Evolutionary conservation across 1,284 basidiomycete species (phyloP), one percentile per base, ranked within the genome.

Genomic region (Cronartium quercuum): DNA sequence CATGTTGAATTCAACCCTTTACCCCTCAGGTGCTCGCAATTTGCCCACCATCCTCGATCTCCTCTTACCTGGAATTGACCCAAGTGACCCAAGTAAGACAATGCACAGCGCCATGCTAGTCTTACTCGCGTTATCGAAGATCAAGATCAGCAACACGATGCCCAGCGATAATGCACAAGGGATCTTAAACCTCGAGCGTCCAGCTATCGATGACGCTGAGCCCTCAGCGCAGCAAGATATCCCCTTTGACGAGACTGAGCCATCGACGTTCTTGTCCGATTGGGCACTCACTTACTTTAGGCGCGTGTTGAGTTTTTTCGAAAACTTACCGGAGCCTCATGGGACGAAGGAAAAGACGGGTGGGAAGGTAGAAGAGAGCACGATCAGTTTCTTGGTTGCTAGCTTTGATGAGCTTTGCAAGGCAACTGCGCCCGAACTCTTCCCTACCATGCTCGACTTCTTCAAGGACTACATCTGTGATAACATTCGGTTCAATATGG

Each of bases 61-160:
- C 42, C 92, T 90, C 77, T 84, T 98, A 55, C 94, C 95, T 15
- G 93, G 93, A 5, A 92, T 96, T 77, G 93, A 95, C 82, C 82
- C 95, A 87, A 98, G 97, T 82, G 94, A 98, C 78, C 92, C 94
- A 0, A 85, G 87, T 77, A 98, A 98, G 85, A 97, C 94, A 1
- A 84, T 93, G 77, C 77, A 78, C 21, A 80, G 80, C 10, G 78
- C 77, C 38, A 79, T 80, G 77, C 80, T 81, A 35, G 76, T 81
- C 75, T 76, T 81, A 13, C 78, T 79, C 81, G 79, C 76, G 18
- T 24, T 76, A 35, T 61, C 77, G 1, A 88, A 90, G 77, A 88
- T 96, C 77, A 89, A 89, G 81, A 85, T 97, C 70, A 90, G 89
- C 38, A 91, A 94, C 79, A 83, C 93, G 47, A 88, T 87, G 10